These are phyloP conservation scores for Diaporthe citriasiana DNA, from an alignment of 2,329 filamentous ascomycete genomes.

Conservation along the genomic window DNA sequence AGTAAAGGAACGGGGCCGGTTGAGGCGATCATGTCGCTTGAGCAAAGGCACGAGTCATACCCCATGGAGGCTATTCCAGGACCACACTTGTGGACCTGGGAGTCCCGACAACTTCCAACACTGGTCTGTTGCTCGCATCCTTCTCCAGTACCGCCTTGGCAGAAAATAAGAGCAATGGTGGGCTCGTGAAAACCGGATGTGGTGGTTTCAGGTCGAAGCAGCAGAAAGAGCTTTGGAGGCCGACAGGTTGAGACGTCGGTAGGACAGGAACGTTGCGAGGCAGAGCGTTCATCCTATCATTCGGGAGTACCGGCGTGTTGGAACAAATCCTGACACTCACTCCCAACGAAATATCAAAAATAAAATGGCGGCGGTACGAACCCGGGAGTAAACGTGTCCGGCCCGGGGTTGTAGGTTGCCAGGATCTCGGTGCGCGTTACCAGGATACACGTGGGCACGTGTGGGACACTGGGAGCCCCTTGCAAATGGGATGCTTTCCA, in stretches of 20 bases:
- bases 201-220: neutral
- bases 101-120: conserved; percentile 10
- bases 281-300: neutral
- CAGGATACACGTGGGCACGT: conserved; percentile 16
- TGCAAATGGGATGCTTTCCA: conserved; percentile 1
- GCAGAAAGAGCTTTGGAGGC: neutral
- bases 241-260: neutral
- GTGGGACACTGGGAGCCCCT: conserved; percentile 18
- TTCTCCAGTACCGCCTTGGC: conserved; percentile 3
- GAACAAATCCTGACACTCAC: neutral
- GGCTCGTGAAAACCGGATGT: conserved; percentile 8
- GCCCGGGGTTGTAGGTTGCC: neutral
- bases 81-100: conserved; percentile 32
- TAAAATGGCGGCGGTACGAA: neutral
- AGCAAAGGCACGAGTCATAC: conserved; percentile 30
- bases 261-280: neutral
- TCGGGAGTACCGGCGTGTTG: conserved; percentile 2
- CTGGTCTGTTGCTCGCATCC: conserved; percentile 8
- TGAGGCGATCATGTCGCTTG: conserved; percentile 31
- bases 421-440: neutral
- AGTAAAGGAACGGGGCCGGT: conserved; percentile 8
- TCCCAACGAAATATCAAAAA: conserved; percentile 1
- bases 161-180: neutral
- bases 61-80: conserved; percentile 31
- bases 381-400: neutral